Base-by-base conservation (phyloP, 2,329 filamentous ascomycete species). In the Ophiosphaerella herpotricha region DNA sequence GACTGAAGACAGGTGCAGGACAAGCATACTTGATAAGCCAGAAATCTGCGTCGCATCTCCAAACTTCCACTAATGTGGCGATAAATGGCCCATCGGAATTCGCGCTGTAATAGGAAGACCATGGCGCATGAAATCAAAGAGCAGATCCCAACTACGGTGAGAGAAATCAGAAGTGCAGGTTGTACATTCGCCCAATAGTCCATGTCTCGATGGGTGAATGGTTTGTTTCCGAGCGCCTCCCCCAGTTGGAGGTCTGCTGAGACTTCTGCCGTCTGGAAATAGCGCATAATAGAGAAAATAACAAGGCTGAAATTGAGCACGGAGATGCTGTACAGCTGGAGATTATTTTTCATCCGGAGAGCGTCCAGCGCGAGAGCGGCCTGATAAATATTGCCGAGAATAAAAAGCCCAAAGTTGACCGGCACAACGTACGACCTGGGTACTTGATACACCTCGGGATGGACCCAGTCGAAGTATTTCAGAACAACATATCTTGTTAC, bases 311-410 rank as follows among this genome's bases (percentile, higher is more conserved):
- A 32, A 33, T 67, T 63, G 33, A 54, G 54, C n/a, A 58, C 36
- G 34, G 58, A 60, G 39, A 58, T 50, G 7, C 50, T 54, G 7
- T 61, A 61, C 1, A 66, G 36, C 42, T 68, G 63, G 8, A 66
- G 52, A 32, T 60, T 60, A 39, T 66, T 66, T 33, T 63, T 64
- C 36, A 56, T 54, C 9, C 57, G 54, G 13, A 61, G 48, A 7
- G 63, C 60, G 34, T 68, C 63, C 7, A 65, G 54, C n/a, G 62
- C 51, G 6, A 68, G 50, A 9, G 49, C 12, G 5, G 53, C 35
- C 41, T 66, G 59, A 46, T 58, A 66, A 5, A 66, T 13, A 29
- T 48, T 53, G 16, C 63, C 63, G 5, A 66, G 33, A 2, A 49
- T 49, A 14, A 55, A 60, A 12, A 61, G 34, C 7, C 44, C 50